A percentile compares a stretch with the other conserved stretches of the same genome.
Evolutionary conservation across 1,139 yeast species (phyloP).

Genomic region (Taphrina deformans): DNA sequence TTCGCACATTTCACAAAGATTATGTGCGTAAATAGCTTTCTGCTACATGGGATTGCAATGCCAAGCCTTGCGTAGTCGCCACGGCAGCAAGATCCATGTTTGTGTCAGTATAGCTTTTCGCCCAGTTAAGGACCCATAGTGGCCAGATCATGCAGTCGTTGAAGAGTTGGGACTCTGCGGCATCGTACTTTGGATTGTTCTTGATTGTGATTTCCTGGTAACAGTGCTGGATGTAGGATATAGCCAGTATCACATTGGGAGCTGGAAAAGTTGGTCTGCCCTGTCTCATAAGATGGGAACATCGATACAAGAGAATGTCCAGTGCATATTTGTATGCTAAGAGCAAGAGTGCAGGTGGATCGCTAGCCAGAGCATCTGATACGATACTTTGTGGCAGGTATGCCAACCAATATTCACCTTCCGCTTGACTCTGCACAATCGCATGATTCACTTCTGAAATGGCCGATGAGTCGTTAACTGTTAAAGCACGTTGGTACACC

Average conservation of each 20-base stretch:
- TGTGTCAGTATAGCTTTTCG: not conserved
- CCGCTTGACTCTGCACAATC: not conserved
- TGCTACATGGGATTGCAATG: not conserved
- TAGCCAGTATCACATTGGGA: conserved; percentile 15
- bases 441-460: not conserved
- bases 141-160: conserved; percentile 21
- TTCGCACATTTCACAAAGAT: no score
- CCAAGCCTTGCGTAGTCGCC: not conserved
- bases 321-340: conserved; percentile 18
- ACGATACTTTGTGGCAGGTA: conserved; percentile 13
- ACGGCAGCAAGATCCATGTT: not conserved
- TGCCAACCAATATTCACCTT: conserved; percentile 1
- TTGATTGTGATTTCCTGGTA: not conserved
- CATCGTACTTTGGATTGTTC: not conserved
- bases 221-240: conserved; percentile 6
- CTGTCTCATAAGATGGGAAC: not conserved
- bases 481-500: not conserved
- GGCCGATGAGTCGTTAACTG: not conserved
- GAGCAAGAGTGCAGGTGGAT: conserved; percentile 1
- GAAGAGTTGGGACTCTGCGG: not conserved
- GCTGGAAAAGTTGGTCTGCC: not conserved
- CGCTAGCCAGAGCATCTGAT: conserved; percentile 4
- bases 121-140: not conserved
- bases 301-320: conserved; percentile 10
- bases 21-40: not conserved